phyloP scores from a whole-genome alignment of 306 rosid genomes.

The Potentilla sterilis region DNA sequence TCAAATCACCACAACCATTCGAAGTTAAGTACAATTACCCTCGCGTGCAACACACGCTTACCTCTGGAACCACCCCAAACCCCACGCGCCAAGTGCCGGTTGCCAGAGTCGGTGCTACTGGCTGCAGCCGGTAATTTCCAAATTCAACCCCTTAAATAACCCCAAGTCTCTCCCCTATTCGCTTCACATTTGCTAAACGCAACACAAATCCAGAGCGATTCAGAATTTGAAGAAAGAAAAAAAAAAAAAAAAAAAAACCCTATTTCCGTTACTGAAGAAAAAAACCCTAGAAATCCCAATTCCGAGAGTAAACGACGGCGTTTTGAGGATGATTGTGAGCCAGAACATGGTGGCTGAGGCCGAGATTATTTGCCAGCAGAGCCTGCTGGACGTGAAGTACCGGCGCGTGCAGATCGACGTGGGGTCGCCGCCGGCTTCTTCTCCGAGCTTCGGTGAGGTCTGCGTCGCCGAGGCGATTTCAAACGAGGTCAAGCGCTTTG shows the following conservation, averaged over 20 bases:
- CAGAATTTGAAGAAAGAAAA: not conserved
- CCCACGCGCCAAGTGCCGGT: constrained; percentile 24
- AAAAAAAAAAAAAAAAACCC: not conserved
- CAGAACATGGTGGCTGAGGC: constrained; percentile 61
- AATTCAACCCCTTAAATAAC: not conserved
- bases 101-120: not conserved
- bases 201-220: not conserved
- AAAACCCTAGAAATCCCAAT: constrained; percentile 7
- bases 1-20: not conserved
- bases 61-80: not conserved
- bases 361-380: constrained; percentile 56
- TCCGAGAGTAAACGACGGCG: not conserved
- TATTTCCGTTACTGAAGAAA: not conserved
- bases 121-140: constrained; percentile 24
- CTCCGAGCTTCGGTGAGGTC: constrained; percentile 56
- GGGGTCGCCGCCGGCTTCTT: constrained; percentile 50
- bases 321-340: constrained; percentile 46
- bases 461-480: constrained; percentile 19
- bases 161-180: not conserved
- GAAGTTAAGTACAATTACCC: not conserved
- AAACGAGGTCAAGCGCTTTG: constrained; percentile 27
- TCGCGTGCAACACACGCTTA: constrained; percentile 14
- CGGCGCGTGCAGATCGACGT: constrained; percentile 55
- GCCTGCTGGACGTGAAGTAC: constrained; percentile 61
- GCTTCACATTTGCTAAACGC: not conserved